Percentiles rank a stretch among this genome's conserved stretches.
These are phyloP conservation scores for Salix caprea DNA, from an alignment of 345 rosid species.

Conservation along the genomic window DNA sequence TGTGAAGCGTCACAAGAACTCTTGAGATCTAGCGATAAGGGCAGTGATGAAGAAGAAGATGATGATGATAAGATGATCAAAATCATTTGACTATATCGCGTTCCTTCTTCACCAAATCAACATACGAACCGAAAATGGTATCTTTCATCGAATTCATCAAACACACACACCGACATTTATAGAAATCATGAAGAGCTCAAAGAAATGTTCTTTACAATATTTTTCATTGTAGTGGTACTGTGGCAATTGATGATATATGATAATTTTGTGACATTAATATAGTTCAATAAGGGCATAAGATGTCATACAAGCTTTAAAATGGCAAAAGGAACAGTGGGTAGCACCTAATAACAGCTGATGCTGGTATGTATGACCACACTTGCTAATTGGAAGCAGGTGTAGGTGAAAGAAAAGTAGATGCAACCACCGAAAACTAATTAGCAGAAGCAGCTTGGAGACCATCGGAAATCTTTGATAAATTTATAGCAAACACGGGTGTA, in stretches of 20 bases:
- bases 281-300: background rate
- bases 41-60: background rate
- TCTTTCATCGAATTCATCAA: background rate
- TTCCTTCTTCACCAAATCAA: background rate
- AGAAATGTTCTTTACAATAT: background rate
- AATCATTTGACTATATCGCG: background rate
- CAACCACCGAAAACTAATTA: background rate
- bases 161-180: background rate
- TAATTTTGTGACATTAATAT: background rate
- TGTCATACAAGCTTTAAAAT: background rate
- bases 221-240: background rate
- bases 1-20: background rate
- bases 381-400: background rate
- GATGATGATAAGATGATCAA: background rate
- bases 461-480: background rate
- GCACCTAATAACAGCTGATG: background rate
- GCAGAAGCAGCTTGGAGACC: background rate
- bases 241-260: background rate
- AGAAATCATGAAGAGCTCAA: background rate
- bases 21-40: background rate
- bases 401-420: background rate
- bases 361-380: background rate
- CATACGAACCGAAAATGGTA: background rate
- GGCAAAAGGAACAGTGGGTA: background rate
- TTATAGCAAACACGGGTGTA: background rate